These are phyloP conservation scores for Amaranthus hypochondriacus DNA, from an alignment of 148 eudicot species.

Conservation along the genomic window DNA sequence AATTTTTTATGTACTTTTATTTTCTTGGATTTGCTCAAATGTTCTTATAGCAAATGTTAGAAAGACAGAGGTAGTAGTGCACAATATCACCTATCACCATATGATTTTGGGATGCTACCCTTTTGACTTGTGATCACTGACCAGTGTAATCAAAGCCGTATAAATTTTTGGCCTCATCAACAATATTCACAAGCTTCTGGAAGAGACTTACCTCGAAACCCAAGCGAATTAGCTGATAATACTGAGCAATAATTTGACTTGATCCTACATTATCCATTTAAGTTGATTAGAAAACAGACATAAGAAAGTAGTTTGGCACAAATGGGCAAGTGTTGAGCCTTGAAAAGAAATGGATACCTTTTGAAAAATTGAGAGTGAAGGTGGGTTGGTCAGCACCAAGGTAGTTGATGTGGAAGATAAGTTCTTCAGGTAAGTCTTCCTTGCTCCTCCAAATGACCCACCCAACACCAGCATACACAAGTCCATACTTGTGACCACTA, in stretches of 20 bases:
- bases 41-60: not conserved
- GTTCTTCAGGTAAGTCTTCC: slow-evolving; percentile 74
- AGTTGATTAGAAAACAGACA: not conserved
- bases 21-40: not conserved
- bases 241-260: slow-evolving; percentile 65
- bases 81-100: too few relatives aligned
- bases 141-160: too few relatives aligned
- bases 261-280: slow-evolving; percentile 40
- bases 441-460: slow-evolving; percentile 75
- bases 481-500: slow-evolving; percentile 75
- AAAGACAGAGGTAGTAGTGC: too few relatives aligned
- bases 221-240: slow-evolving; percentile 68
- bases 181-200: not conserved
- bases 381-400: slow-evolving; percentile 84
- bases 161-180: too few relatives aligned
- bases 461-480: slow-evolving; percentile 72
- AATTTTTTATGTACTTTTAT: too few relatives aligned
- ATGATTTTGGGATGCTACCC: too few relatives aligned
- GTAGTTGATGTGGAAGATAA: slow-evolving; percentile 72
- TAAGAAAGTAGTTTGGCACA: not conserved
- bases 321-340: not conserved
- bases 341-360: slow-evolving; percentile 34
- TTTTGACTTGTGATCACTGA: too few relatives aligned
- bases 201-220: slow-evolving; percentile 49
- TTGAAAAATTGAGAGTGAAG: slow-evolving; percentile 73